Conservation (phyloP, 192 early-diverging fungal genomes). For the Gigaspora rosea region DNA sequence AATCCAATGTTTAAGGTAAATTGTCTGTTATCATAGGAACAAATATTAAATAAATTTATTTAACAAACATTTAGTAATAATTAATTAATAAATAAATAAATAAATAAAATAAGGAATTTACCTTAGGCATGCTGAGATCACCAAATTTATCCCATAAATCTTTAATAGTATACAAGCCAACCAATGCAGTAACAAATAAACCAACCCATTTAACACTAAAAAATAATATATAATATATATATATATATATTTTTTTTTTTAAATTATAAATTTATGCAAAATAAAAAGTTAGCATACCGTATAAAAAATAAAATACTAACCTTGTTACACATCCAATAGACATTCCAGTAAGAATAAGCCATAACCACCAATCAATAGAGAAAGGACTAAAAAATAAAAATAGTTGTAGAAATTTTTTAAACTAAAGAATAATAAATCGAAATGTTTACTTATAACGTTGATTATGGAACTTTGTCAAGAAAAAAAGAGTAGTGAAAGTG, state of each 20-base stretch:
- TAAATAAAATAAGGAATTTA: conserved; percentile 4
- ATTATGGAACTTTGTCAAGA: conserved; percentile 74
- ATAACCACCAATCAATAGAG: conserved; percentile 83
- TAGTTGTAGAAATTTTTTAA: not conserved
- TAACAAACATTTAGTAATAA: conserved; percentile 8
- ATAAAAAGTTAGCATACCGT: not conserved
- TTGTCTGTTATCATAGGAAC: conserved; percentile 34
- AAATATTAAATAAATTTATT: conserved; percentile 15
- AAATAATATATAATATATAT: not conserved
- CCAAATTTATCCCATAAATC: conserved; percentile 91
- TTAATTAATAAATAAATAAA: not conserved
- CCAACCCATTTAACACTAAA: conserved; percentile 96
- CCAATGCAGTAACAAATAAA: conserved; percentile 84
- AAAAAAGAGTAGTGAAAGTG: conserved; percentile 69
- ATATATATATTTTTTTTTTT: conserved; percentile 19
- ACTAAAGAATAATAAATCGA: not conserved
- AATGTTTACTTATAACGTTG: conserved; percentile 56
- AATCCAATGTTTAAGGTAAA: conserved; percentile 82
- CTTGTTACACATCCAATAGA: conserved; percentile 85
- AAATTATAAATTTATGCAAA: not conserved
- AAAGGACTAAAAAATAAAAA: conserved; percentile 63
- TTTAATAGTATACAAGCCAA: conserved; percentile 90
- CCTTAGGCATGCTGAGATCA: conserved; percentile 61
- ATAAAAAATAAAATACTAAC: conserved; percentile 36
- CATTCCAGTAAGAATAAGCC: conserved; percentile 83